phyloP scores from a whole-genome alignment of 192 early-diverging fungal species.

The Diversispora epigaea region DNA sequence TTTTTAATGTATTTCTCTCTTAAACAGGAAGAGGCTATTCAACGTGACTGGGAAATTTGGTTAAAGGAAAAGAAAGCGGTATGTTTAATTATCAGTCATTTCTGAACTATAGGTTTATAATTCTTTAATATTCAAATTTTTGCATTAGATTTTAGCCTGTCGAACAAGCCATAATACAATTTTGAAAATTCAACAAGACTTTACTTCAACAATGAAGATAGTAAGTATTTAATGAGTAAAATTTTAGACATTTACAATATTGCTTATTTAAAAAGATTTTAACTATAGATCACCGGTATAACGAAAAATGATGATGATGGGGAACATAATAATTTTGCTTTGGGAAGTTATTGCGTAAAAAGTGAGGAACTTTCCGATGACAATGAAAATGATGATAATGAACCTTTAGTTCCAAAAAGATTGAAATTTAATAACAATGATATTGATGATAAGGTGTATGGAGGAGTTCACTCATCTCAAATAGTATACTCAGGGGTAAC shows the following conservation, averaged over 20 bases:
- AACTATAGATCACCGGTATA: constrained; percentile 3
- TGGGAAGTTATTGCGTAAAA: no score
- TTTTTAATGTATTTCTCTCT: constrained; percentile 27
- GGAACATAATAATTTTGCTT: no score
- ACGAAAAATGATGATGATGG: not conserved
- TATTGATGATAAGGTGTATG: no score
- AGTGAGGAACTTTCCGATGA: no score
- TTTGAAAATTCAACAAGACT: constrained; percentile 21
- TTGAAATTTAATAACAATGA: no score
- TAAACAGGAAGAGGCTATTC: constrained; percentile 32
- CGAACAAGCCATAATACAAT: constrained; percentile 9
- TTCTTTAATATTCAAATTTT: constrained; percentile 30
- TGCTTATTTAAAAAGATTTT: constrained; percentile 4
- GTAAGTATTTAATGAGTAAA: constrained; percentile 21
- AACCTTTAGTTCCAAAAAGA: no score
- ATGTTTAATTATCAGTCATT: constrained; percentile 22
- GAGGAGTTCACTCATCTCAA: no score
- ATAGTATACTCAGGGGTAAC: no score
- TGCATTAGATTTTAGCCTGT: constrained; percentile 31
- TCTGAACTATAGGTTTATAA: constrained; percentile 19
- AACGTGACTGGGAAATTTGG: constrained; percentile 31
- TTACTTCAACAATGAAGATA: constrained; percentile 15
- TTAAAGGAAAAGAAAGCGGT: constrained; percentile 34
- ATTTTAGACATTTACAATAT: not conserved
- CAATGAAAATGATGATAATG: no score